Evolutionary conservation across 2,329 filamentous ascomycete genomes (phyloP), one percentile per base, ranked within the genome.

Genomic region (Didymosphaeria variabile): DNA sequence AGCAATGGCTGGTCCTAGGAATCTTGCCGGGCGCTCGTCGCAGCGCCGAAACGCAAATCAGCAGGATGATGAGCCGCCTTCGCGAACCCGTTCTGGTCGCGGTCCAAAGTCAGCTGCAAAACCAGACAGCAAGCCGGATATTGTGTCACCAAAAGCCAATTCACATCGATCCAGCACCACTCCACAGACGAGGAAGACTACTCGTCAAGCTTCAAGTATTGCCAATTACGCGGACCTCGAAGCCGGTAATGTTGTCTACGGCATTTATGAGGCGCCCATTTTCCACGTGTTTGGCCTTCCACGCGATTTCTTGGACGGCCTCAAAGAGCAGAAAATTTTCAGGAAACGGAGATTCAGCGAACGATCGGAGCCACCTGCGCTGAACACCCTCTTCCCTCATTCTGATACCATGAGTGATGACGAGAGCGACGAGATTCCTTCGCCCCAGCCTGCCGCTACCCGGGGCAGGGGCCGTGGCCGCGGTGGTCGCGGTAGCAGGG

Each of bases 201-300:
- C 77, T 44, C 72, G 77, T 19, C 74, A 75, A 40, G 72, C 72
- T 40, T 78, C 75, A n/a, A 75, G 72, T 53, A 69, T 76, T 46
- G 75, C 76, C 32, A 75, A 69, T 49, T 72, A 74, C 51, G 66
- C 67, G 19, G 61, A 65, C 38, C 61, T 70, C 23, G 71, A 72
- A 53, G 67, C 67, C 51, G 71, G 67, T 29, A 63, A 65, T 23
- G 68, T 72, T 38, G 66, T 77, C 23, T 72, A 73, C 56, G 74
- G 72, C 51, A 70, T 67, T n/a, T 79, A 72, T 49, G 66, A 75
- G 57, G 62, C 67, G 38, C 73, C 71, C 32, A 66, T 75, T 42
- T 68, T 79, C 15, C 74, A 72, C 67, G 72, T 79, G 38, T 72
- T 74, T 64, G 74, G 74, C 44, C 45, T 79, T 36, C 67, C 74